phyloP scores from a whole-genome alignment of 805 yeast genomes.

The Yarrowia bubula region DNA sequence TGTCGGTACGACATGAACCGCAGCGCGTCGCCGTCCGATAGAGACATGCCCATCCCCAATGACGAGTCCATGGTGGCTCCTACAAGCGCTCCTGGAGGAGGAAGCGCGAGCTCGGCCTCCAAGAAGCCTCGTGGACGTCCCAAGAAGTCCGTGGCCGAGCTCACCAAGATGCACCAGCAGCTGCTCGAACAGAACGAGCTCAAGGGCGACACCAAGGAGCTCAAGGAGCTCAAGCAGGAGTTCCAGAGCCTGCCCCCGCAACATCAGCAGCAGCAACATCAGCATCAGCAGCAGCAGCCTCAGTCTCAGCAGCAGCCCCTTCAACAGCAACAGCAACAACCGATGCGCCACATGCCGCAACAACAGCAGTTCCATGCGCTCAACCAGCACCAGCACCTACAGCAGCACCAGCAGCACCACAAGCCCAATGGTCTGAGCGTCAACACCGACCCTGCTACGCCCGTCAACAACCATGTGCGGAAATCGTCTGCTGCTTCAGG shows the following conservation, averaged over 20 bases:
- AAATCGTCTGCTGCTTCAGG: neutral
- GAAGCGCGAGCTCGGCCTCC: neutral
- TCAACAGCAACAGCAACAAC: constrained; percentile 2
- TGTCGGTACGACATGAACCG: constrained; percentile 19
- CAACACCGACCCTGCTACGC: constrained; percentile 5
- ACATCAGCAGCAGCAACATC: neutral
- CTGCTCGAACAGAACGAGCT: constrained; percentile 20
- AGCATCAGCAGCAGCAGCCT: neutral
- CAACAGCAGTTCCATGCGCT: constrained; percentile 12
- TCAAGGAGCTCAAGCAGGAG: constrained; percentile 1
- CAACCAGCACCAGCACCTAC: constrained; percentile 3
- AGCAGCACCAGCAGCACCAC: neutral
- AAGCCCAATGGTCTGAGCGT: constrained; percentile 3
- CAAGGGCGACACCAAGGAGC: constrained; percentile 6
- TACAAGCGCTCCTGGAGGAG: constrained; percentile 6
- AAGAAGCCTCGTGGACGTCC: constrained; percentile 24
- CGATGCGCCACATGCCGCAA: neutral
- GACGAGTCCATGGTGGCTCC: constrained; percentile 22
- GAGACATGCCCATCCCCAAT: constrained; percentile 18
- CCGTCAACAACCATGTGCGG: neutral
- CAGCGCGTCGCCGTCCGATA: neutral
- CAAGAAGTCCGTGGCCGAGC: constrained; percentile 16
- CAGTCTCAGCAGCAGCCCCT: neutral
- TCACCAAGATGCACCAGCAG: constrained; percentile 24
- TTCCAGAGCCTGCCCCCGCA: neutral